A percentile compares a stretch with the other conserved stretches of the same genome.
Evolutionary conservation across 2,329 filamentous ascomycete species (phyloP).

Genomic region (Aurifilum marmelostoma): DNA sequence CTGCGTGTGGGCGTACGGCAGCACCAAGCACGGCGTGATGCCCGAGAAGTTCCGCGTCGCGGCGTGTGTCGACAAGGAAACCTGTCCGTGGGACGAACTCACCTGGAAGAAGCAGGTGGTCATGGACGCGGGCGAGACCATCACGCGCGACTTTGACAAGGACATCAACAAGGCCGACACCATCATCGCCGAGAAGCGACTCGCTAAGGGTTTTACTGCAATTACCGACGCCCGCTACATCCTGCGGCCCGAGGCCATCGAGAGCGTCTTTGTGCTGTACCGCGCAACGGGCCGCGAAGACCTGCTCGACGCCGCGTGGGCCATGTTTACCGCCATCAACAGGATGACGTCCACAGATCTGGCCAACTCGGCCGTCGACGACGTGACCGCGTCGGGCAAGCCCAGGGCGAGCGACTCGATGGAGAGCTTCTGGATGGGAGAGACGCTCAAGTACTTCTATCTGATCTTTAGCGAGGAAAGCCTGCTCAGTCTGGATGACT

Average conservation of each 20-base stretch:
- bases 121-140: slow-evolving; percentile 16
- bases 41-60: slow-evolving; percentile 52
- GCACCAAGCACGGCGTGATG: slow-evolving; percentile 55
- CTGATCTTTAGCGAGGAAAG: slow-evolving; percentile 24
- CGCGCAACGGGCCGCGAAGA: slow-evolving; percentile 22
- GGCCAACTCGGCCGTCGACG: slow-evolving; percentile 23
- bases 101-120: slow-evolving; percentile 34
- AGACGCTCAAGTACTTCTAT: slow-evolving; percentile 29
- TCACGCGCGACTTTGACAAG: slow-evolving; percentile 13
- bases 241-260: slow-evolving; percentile 28
- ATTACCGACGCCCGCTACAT: slow-evolving; percentile 24
- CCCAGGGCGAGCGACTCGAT: slow-evolving; percentile 22
- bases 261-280: slow-evolving; percentile 28
- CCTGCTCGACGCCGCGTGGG: slow-evolving; percentile 23
- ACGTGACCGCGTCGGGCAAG: slow-evolving; percentile 16
- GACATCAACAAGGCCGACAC: slow-evolving; percentile 17
- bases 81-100: slow-evolving; percentile 37
- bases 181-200: slow-evolving; percentile 15
- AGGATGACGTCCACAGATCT: slow-evolving; percentile 12
- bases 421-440: slow-evolving; percentile 30
- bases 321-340: slow-evolving; percentile 27
- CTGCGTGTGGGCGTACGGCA: slow-evolving; percentile 55
- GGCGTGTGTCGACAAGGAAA: slow-evolving; percentile 39
- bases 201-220: slow-evolving; percentile 23
- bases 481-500: slow-evolving; percentile 22